Base-by-base conservation (phyloP, 257 asterid genomes). In the Nemophila menziesii region DNA sequence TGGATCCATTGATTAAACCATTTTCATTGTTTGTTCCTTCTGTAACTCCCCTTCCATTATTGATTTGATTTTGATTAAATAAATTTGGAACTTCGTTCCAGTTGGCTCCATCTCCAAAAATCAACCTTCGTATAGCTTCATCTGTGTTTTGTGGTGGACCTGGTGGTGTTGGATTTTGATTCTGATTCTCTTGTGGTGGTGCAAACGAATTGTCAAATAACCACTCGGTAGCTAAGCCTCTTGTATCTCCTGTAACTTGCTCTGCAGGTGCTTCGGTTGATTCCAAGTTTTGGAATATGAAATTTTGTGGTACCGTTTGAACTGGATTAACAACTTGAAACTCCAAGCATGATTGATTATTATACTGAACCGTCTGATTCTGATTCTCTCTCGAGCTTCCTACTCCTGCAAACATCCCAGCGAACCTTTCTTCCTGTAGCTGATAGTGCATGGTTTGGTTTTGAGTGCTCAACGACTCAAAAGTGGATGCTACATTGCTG, bases 391-490 rank as follows among this genome's bases (percentile, higher is more conserved):
- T n/a, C n/a, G n/a, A n/a, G n/a, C n/a, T n/a, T n/a, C n/a, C n/a
- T n/a, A n/a, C 78, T 2, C 58, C 71, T 14, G 66, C 79, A 29
- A 54, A 73, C 7, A 80, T 52, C 92, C 72, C 60, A 42, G 90
- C 66, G 20, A 89, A 38, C 56, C 98, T 70, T 49, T 89, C 92
- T 51, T 80, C 86, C 71, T 84, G 98, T 20, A 89, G 43, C 44
- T 76, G 84, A 90, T 77, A 80, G 60, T 89, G 98, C 5, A 89
- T 66, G 23, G 84, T 94, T 56, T 89, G 98, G 67, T 89, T 89
- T 33, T 84, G 71, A 1, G 77, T 75, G 46, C 94, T 84, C 58
- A 89, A 42, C 0, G 95, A 84, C 42, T 89, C 95, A 11, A 84
- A 83, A 0, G 95, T 80, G 3, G 93, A 69, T 2, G 94, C 81